Percentiles rank a stretch among this genome's conserved stretches.
These are phyloP conservation scores for Neoboletus magnificus DNA, from an alignment of 768 basidiomycete genomes.

Conservation along the genomic window DNA sequence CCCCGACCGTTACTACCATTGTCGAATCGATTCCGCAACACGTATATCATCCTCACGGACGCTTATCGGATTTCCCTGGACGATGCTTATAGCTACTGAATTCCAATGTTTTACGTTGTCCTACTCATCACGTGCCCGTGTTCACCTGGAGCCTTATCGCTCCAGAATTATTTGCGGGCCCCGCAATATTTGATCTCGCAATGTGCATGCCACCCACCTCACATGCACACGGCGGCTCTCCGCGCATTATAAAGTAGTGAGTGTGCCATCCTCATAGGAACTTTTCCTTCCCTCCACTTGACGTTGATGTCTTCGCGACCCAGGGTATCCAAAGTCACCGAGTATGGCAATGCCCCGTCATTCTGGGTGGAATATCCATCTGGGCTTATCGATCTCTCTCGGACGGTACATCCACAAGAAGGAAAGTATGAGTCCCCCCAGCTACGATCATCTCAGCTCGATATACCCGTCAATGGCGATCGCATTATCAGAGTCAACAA, in stretches of 20 bases:
- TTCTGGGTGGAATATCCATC: conserved; percentile 73
- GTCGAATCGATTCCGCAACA: conserved; percentile 9
- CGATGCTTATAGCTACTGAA: conserved; percentile 3
- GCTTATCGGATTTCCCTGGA: conserved; percentile 12
- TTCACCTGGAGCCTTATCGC: conserved; percentile 11
- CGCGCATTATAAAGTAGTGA: conserved; percentile 4
- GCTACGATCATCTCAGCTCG: conserved; percentile 40
- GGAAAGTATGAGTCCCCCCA: conserved; percentile 29
- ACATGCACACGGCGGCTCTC: not conserved
- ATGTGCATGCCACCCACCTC: not conserved
- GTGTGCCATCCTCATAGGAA: not conserved
- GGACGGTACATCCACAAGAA: conserved; percentile 39
- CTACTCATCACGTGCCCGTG: conserved; percentile 6
- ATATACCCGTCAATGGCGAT: conserved; percentile 52
- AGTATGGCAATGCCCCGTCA: conserved; percentile 52
- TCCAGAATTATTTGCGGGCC: conserved; percentile 5
- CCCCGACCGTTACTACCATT: conserved; percentile 6
- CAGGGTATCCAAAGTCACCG: conserved; percentile 40
- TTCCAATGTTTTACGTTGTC: not conserved
- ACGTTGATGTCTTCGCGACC: conserved; percentile 42
- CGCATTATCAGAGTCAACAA: conserved; percentile 50
- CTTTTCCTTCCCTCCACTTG: not conserved
- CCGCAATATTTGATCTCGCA: not conserved
- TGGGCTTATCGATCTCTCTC: conserved; percentile 60
- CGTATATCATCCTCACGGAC: conserved; percentile 21